Evolutionary conservation across 2,329 filamentous ascomycete genomes (phyloP).

Genomic region (Xylariomycetidae sp.): DNA sequence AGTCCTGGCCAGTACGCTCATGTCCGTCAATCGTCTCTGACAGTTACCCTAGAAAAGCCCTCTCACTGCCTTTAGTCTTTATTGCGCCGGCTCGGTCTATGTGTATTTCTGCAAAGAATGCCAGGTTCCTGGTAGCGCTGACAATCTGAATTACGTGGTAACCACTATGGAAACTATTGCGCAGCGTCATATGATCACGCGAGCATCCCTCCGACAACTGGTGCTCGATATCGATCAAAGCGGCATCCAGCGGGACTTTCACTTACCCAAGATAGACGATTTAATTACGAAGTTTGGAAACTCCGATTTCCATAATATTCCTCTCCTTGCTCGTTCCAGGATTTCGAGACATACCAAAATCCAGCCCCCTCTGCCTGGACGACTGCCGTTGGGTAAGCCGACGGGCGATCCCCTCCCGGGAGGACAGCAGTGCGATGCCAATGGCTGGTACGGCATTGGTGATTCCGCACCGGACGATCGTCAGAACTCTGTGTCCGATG

Average conservation of each 20-base stretch:
- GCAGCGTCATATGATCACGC: constrained; percentile 68
- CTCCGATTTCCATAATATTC: constrained; percentile 34
- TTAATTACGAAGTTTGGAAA: constrained; percentile 26
- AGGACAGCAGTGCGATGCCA: constrained; percentile 1
- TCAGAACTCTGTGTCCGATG: too few relatives aligned
- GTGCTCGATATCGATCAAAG: constrained; percentile 71
- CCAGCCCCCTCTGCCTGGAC: constrained; percentile 39
- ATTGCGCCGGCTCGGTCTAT: constrained; percentile 80
- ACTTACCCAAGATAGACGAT: constrained; percentile 31
- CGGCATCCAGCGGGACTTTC: constrained; percentile 32
- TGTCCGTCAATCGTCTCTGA: constrained; percentile 8
- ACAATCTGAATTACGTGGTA: constrained; percentile 69
- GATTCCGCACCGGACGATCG: too few relatives aligned
- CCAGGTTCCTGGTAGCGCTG: constrained; percentile 41
- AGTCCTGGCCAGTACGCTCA: too few relatives aligned
- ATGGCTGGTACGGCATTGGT: too few relatives aligned
- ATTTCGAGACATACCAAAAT: constrained; percentile 37
- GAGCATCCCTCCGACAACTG: constrained; percentile 79
- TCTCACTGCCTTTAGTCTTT: constrained; percentile 77
- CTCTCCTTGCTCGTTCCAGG: constrained; percentile 42
- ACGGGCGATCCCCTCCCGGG: constrained; percentile 17
- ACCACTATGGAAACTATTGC: constrained; percentile 74
- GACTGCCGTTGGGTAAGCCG: constrained; percentile 35
- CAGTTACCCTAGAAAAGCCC: constrained; percentile 59
- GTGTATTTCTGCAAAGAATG: constrained; percentile 60